Evolutionary conservation across 768 basidiomycete genomes (phyloP).

Genomic region (Cystobasidium ongulense): DNA sequence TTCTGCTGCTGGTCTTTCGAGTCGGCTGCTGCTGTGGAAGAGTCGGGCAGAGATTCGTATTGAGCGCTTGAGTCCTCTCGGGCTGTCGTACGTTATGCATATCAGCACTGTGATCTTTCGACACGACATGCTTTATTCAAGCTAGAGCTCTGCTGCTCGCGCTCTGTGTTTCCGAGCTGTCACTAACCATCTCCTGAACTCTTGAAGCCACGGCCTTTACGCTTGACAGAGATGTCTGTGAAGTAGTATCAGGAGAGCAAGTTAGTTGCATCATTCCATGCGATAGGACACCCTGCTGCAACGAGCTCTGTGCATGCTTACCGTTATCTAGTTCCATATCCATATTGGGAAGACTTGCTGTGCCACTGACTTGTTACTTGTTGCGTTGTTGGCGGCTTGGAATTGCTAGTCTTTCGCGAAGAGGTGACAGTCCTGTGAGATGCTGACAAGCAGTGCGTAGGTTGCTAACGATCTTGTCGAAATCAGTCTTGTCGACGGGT

Average conservation of each 20-base stretch:
- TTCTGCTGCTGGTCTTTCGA: slow-evolving; percentile 27
- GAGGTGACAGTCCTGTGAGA: not conserved
- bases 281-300: not conserved
- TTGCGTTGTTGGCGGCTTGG: not conserved
- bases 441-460: too few relatives aligned
- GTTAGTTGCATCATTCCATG: slow-evolving; percentile 1
- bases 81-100: not conserved
- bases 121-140: not conserved
- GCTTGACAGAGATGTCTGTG: slow-evolving; percentile 30
- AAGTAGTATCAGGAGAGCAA: not conserved
- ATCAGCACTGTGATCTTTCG: not conserved
- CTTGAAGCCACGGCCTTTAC: slow-evolving; percentile 36
- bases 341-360: not conserved
- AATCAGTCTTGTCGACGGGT: too few relatives aligned
- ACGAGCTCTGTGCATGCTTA: not conserved
- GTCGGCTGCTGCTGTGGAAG: slow-evolving; percentile 3
- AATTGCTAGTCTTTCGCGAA: too few relatives aligned
- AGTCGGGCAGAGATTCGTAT: slow-evolving; percentile 32
- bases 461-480: too few relatives aligned
- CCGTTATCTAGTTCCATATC: slow-evolving; percentile 32
- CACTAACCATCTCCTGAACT: slow-evolving; percentile 3
- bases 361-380: not conserved
- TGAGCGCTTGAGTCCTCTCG: slow-evolving; percentile 27
- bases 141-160: not conserved
- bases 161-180: not conserved